These are phyloP conservation scores for Leccinum subrobustum DNA, from an alignment of 1,284 basidiomycete species.

Conservation along the genomic window DNA sequence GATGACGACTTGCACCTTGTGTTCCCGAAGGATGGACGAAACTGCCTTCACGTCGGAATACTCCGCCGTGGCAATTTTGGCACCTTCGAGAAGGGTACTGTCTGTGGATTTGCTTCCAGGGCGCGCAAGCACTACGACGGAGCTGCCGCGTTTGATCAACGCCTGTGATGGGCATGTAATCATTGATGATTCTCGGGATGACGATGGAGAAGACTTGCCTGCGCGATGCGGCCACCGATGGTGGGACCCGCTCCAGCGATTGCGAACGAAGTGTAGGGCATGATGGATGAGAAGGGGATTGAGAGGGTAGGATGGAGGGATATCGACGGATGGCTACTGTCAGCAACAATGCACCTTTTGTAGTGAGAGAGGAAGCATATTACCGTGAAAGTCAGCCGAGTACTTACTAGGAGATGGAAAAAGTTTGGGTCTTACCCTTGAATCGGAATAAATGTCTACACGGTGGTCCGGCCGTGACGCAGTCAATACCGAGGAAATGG, in stretches of 20 bases:
- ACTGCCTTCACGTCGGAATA: conserved; percentile 33
- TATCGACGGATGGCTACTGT: neutral
- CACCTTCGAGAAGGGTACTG: conserved; percentile 28
- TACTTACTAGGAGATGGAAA: neutral
- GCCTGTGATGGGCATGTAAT: conserved; percentile 15
- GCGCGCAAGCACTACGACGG: conserved; percentile 26
- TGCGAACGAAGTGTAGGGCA: conserved; percentile 34
- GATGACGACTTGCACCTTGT: conserved; percentile 36
- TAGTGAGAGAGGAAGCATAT: neutral
- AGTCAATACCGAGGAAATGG: neutral
- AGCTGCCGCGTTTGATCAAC: conserved; percentile 17
- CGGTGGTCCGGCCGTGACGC: neutral
- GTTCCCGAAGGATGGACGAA: conserved; percentile 28
- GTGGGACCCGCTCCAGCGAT: conserved; percentile 32
- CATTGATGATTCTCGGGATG: neutral
- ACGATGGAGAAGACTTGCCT: conserved; percentile 9
- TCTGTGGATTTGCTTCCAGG: conserved; percentile 24
- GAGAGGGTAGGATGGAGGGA: neutral
- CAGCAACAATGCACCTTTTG: neutral
- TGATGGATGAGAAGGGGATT: conserved; percentile 6
- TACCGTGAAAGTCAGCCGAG: neutral
- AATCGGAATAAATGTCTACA: neutral
- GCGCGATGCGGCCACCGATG: conserved; percentile 32
- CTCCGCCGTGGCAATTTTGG: conserved; percentile 30
- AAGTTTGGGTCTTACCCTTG: neutral